Evolutionary conservation across 495 filamentous ascomycete genomes (phyloP), one percentile per base, ranked within the genome.

Genomic region (Xylaria flabelliformis): DNA sequence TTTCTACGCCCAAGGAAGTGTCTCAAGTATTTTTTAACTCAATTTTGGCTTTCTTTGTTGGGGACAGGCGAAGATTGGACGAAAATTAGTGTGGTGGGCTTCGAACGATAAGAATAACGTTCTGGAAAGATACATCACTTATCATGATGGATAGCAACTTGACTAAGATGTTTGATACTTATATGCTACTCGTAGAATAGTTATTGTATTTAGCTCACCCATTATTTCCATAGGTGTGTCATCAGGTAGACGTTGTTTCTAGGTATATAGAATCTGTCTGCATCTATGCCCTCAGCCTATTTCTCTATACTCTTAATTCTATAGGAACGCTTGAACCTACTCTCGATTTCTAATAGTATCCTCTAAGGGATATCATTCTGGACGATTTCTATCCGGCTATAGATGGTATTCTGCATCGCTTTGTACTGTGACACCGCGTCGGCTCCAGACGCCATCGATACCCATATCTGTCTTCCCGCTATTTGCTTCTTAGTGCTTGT

Each of bases 381-480:
- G 26, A 56, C 26, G 2, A 29, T 29, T 29, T 21, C 32, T 29
- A 0, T 21, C 26, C 19, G 17, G 0, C 68, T 77, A 79, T n/a
- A 80, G 36, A 71, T 86, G 83, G 59, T 84, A 86, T 36, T 84
- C 81, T 24, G 74, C 72, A 2, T 78, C 72, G 26, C 67, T 73
- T 1, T 79, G 65, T 8, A 81, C 79, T 21, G 69, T n/a, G 21
- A 84, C 74, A 0, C 84, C 85, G 44, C 84, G 58, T 5, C 81
- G 75, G 21, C 73, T 64, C 86, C 86, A 88, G 67, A 86, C 81
- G 7, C 73, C 76, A 34, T 87, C 83, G 12, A 88, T 83, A n/a
- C 79, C 79, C 82, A 88, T 85, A 62, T 88, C 86, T 68, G 83
- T 82, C 51, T 66, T 77, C 4, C 85, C 85, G 73, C 85, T 86